These are phyloP conservation scores for Fraxinus anomala DNA, from an alignment of 257 asterid genomes.

Conservation along the genomic window DNA sequence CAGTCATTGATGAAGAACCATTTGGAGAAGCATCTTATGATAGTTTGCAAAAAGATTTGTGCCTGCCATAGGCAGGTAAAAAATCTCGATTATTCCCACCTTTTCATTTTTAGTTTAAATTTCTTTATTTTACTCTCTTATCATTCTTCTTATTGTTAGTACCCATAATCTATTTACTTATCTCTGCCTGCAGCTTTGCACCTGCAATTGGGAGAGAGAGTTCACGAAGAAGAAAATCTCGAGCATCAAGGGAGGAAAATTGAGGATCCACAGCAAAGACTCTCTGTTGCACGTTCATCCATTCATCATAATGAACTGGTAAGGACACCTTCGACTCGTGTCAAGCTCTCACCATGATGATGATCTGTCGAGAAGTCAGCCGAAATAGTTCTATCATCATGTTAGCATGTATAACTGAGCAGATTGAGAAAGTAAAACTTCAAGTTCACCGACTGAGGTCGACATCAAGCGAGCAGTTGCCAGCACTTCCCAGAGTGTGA, in stretches of 20 bases:
- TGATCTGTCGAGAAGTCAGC: constrained; percentile 2
- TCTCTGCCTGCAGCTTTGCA: constrained; percentile 62
- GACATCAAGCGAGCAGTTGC: constrained; percentile 69
- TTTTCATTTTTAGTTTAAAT: constrained; percentile 5
- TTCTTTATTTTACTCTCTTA: constrained; percentile 12
- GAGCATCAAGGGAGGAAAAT: constrained; percentile 67
- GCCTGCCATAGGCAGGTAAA: not conserved
- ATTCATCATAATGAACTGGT: constrained; percentile 77
- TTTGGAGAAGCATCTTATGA: not conserved
- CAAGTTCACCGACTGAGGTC: constrained; percentile 57
- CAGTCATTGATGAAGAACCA: not conserved
- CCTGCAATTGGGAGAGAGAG: constrained; percentile 82
- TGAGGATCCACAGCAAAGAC: constrained; percentile 75
- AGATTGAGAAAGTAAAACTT: constrained; percentile 66
- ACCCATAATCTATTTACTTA: constrained; percentile 15
- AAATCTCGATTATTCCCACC: not conserved
- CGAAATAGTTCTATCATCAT: constrained; percentile 1
- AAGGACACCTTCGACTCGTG: constrained; percentile 16
- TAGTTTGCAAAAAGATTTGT: not conserved
- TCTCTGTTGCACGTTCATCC: constrained; percentile 60
- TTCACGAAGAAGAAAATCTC: constrained; percentile 68
- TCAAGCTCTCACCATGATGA: constrained; percentile 7
- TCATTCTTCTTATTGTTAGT: not conserved
- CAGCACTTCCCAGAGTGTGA: constrained; percentile 62
- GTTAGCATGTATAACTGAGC: constrained; percentile 24